These are phyloP conservation scores for Cordyceps farinosa DNA, from an alignment of 2,329 filamentous ascomycete genomes.

Conservation along the genomic window DNA sequence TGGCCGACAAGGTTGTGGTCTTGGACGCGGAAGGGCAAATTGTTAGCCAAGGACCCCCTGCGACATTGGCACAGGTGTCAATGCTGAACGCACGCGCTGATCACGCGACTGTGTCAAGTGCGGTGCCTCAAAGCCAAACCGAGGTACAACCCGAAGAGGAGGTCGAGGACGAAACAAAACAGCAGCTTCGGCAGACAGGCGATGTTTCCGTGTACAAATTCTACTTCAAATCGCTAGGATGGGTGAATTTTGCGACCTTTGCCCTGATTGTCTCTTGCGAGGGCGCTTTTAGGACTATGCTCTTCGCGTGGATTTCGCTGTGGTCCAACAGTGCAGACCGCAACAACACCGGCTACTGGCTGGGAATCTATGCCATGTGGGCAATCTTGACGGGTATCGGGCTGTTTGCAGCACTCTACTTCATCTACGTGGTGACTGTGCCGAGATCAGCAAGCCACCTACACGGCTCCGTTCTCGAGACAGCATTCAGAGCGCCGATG, in stretches of 20 bases:
- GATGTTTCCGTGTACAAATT: slow-evolving; percentile 15
- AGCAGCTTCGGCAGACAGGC: not conserved
- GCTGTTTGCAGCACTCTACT: slow-evolving; percentile 10
- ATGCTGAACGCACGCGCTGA: too few species aligned
- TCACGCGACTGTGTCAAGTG: slow-evolving; percentile 25
- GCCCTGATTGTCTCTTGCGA: not conserved
- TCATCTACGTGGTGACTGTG: slow-evolving; percentile 14
- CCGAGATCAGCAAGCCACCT: slow-evolving; percentile 11
- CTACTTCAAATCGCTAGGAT: slow-evolving; percentile 17
- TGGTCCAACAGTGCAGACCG: slow-evolving; percentile 13
- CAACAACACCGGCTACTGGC: slow-evolving; percentile 13
- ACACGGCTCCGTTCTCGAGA: slow-evolving; percentile 11
- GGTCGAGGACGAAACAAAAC: not conserved
- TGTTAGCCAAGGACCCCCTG: slow-evolving; percentile 35
- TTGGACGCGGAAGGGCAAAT: slow-evolving; percentile 38
- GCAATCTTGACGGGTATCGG: not conserved
- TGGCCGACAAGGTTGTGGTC: slow-evolving; percentile 43
- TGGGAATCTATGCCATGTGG: slow-evolving; percentile 12
- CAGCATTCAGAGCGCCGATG: slow-evolving; percentile 16
- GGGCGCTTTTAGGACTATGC: not conserved
- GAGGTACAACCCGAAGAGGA: not conserved
- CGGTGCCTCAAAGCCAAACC: slow-evolving; percentile 30
- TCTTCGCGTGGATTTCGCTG: slow-evolving; percentile 10
- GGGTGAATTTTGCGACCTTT: slow-evolving; percentile 9
- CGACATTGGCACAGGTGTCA: not conserved